Evolutionary conservation across 768 basidiomycete genomes (phyloP).

Genomic region (Collybia sordida): DNA sequence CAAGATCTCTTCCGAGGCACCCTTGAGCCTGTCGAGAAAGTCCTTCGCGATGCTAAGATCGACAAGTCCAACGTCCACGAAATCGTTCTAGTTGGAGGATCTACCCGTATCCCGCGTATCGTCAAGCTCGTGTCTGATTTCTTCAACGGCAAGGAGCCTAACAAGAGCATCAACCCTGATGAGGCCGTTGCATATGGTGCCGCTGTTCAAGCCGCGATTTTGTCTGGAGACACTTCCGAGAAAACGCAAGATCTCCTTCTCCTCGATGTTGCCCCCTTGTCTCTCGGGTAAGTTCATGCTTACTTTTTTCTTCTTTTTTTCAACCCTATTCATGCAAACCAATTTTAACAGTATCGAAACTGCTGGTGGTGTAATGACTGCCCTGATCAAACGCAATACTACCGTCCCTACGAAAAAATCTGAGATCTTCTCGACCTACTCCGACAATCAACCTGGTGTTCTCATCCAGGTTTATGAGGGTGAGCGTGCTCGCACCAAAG

Average conservation of each 20-base stretch:
- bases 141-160: constrained; percentile 98
- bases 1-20: constrained; percentile 94
- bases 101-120: constrained; percentile 97
- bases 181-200: constrained; percentile 99
- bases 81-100: constrained; percentile 97
- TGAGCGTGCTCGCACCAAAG: constrained; percentile 97
- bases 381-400: constrained; percentile 98
- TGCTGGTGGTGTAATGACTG: constrained; percentile 98
- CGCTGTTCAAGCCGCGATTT: constrained; percentile 96
- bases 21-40: constrained; percentile 95
- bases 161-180: constrained; percentile 99
- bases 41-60: constrained; percentile 96
- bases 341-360: constrained; percentile 79
- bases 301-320: constrained; percentile 26
- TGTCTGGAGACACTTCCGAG: constrained; percentile 97
- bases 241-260: constrained; percentile 96
- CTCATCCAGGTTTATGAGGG: constrained; percentile 98
- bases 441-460: constrained; percentile 98
- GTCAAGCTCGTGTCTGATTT: constrained; percentile 97
- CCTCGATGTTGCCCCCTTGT: constrained; percentile 89
- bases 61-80: constrained; percentile 96
- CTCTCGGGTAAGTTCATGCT: constrained; percentile 47
- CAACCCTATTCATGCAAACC: too few relatives aligned
- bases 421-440: constrained; percentile 97
- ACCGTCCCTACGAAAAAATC: constrained; percentile 99